Percentiles rank a stretch among this genome's conserved stretches.
Evolutionary conservation across 2,329 filamentous ascomycete species (phyloP).

Genomic region (Emergomyces africanus): DNA sequence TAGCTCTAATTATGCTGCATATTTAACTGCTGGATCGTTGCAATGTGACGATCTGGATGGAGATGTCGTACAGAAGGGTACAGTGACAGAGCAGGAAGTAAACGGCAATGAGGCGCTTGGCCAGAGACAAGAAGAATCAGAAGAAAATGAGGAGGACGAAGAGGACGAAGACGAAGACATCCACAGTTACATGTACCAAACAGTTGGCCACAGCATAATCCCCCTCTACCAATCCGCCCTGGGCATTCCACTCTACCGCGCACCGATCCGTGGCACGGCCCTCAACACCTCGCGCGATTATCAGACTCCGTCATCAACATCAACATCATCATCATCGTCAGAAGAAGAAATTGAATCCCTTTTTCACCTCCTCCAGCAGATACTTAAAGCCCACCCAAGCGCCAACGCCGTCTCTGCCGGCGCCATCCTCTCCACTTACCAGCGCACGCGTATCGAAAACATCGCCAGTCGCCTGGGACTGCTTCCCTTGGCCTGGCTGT

Average conservation of each 20-base stretch:
- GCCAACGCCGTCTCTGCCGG: slow-evolving; percentile 82
- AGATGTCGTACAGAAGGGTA: slow-evolving; percentile 19
- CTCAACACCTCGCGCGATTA: slow-evolving; percentile 65
- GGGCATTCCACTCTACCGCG: slow-evolving; percentile 69
- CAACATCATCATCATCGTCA: background rate
- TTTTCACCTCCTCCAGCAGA: slow-evolving; percentile 55
- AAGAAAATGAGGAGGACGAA: slow-evolving; percentile 23
- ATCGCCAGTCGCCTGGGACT: slow-evolving; percentile 76
- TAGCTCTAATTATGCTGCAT: background rate
- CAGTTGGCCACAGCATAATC: slow-evolving; percentile 76
- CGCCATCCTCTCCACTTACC: slow-evolving; percentile 89
- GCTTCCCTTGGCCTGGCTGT: slow-evolving; percentile 71
- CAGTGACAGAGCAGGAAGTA: slow-evolving; percentile 21
- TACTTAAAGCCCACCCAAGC: slow-evolving; percentile 58
- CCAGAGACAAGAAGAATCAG: slow-evolving; percentile 9
- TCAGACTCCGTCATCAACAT: slow-evolving; percentile 16
- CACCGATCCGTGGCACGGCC: slow-evolving; percentile 59
- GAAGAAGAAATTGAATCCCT: slow-evolving; percentile 83
- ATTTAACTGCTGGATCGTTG: background rate
- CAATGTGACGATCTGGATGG: slow-evolving; percentile 11
- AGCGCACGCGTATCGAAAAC: slow-evolving; percentile 89
- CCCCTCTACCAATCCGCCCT: slow-evolving; percentile 73
- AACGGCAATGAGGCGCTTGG: slow-evolving; percentile 4
- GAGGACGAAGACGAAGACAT: slow-evolving; percentile 50
- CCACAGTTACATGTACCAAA: slow-evolving; percentile 99